Percentiles rank a stretch among this genome's conserved stretches.
phyloP scores from a whole-genome alignment of 1,284 basidiomycete genomes.

The Trametes polyzona region DNA sequence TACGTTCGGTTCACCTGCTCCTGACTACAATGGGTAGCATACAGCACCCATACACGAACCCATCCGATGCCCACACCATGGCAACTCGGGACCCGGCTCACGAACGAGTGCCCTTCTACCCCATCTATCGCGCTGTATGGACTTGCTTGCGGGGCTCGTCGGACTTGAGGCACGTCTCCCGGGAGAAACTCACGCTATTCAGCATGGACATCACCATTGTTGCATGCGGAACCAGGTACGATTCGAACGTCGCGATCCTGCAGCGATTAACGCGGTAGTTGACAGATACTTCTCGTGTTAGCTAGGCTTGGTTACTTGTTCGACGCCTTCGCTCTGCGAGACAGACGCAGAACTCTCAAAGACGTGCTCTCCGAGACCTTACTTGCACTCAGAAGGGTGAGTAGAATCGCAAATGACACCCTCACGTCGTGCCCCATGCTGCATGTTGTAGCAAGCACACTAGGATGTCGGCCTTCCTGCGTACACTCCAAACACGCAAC shows the following conservation, averaged over 20 bases:
- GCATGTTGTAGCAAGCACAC: too few relatives aligned
- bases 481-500: not conserved
- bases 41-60: too few relatives aligned
- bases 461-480: too few relatives aligned
- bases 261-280: not conserved
- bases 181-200: slow-evolving; percentile 8
- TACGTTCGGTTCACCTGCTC: too few relatives aligned
- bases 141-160: not conserved
- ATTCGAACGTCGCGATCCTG: not conserved
- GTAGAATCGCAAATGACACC: not conserved
- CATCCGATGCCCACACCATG: not conserved
- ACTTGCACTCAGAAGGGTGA: slow-evolving; percentile 36
- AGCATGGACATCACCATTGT: slow-evolving; percentile 19
- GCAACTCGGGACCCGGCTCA: too few relatives aligned
- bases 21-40: too few relatives aligned
- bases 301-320: slow-evolving; percentile 46
- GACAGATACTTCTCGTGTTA: not conserved
- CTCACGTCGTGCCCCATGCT: too few relatives aligned
- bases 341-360: slow-evolving; percentile 19
- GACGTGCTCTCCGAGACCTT: slow-evolving; percentile 35
- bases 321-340: slow-evolving; percentile 38
- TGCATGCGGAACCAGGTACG: slow-evolving; percentile 19
- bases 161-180: slow-evolving; percentile 9
- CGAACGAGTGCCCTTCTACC: too few relatives aligned
- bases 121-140: not conserved